These are phyloP conservation scores for Globisporangium barbulae DNA, from an alignment of 352 stramenopile genomes.

Conservation along the genomic window DNA sequence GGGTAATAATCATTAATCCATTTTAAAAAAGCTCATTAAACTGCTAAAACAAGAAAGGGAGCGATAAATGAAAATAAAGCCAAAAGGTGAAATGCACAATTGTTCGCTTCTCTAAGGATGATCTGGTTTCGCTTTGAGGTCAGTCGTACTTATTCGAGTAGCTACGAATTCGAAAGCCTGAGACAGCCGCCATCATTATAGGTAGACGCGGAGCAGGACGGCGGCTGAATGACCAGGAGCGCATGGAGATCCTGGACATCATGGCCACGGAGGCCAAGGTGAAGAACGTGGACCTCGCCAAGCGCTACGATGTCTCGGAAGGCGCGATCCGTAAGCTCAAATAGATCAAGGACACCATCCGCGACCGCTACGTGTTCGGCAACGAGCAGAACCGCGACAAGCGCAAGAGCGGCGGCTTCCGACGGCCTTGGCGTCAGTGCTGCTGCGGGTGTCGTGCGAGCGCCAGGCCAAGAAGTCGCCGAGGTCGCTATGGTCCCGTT, in stretches of 20 bases:
- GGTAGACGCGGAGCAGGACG: conserved; percentile 69
- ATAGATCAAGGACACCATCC: conserved; percentile 84
- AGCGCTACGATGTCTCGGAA: conserved; percentile 83
- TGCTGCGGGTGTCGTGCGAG: background rate
- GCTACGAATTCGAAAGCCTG: conserved; percentile 8
- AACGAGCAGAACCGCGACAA: conserved; percentile 82
- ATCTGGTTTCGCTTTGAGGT: too few species aligned
- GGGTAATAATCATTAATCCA: too few species aligned
- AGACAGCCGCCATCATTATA: conserved; percentile 29
- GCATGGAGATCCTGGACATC: conserved; percentile 88
- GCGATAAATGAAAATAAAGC: too few species aligned
- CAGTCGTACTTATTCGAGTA: conserved; percentile 33
- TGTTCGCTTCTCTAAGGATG: too few species aligned
- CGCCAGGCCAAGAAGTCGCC: background rate
- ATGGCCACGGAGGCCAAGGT: conserved; percentile 77
- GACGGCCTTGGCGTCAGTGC: background rate
- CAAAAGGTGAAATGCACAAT: too few species aligned
- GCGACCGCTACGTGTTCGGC: conserved; percentile 76
- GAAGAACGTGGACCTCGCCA: conserved; percentile 84
- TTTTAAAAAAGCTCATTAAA: too few species aligned
- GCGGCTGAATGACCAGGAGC: conserved; percentile 85
- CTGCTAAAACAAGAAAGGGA: too few species aligned
- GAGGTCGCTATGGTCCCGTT: conserved; percentile 12
- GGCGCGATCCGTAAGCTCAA: conserved; percentile 87
- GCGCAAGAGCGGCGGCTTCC: conserved; percentile 28